These are phyloP conservation scores for Anacardium occidentale DNA, from an alignment of 345 rosid species.

Conservation along the genomic window DNA sequence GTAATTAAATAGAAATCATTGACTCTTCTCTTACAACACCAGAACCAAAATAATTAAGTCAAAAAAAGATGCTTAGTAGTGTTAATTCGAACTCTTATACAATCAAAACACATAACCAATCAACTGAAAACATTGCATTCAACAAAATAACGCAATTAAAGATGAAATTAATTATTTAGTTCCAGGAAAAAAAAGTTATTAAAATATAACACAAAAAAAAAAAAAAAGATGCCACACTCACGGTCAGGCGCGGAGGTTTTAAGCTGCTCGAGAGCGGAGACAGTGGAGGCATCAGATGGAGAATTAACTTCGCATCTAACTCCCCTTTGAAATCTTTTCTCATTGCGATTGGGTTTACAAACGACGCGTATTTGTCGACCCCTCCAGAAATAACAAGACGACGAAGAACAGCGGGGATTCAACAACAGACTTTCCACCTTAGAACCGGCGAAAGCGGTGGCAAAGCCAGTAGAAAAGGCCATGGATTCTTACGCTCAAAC, in stretches of 20 bases:
- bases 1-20: background rate
- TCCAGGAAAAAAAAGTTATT: background rate
- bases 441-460: conserved; percentile 35
- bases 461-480: conserved; percentile 48
- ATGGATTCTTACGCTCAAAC: conserved; percentile 15
- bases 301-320: conserved; percentile 45
- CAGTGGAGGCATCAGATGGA: conserved; percentile 39
- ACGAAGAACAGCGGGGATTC: conserved; percentile 34
- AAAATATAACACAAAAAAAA: background rate
- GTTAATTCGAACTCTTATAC: background rate
- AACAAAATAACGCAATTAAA: background rate
- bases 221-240: conserved; percentile 22
- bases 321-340: conserved; percentile 26
- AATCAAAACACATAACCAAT: conserved; percentile 4
- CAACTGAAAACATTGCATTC: conserved; percentile 17
- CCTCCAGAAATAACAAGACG: conserved; percentile 26
- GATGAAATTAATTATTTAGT: background rate
- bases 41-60: background rate
- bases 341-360: conserved; percentile 27
- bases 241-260: conserved; percentile 65
- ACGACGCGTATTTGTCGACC: conserved; percentile 29
- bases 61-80: background rate
- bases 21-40: background rate
- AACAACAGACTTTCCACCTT: conserved; percentile 43
- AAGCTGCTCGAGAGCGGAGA: conserved; percentile 69